Evolutionary conservation across 1,284 basidiomycete species (phyloP).

Genomic region (Austroboletus olivaceoglutinosus): DNA sequence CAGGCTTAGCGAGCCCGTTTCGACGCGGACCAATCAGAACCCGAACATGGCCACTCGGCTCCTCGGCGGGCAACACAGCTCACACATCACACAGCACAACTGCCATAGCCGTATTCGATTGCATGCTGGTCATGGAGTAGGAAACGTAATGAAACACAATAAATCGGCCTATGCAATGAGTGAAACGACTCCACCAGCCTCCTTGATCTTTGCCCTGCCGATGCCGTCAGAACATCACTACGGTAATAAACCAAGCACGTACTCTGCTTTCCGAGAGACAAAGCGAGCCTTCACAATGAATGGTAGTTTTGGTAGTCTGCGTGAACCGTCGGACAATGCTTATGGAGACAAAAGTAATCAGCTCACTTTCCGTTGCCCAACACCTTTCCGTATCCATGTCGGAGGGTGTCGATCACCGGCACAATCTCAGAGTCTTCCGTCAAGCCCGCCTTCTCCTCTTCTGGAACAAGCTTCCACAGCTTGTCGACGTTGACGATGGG

Average conservation of each 20-base stretch:
- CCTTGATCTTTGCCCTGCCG: conserved; percentile 79
- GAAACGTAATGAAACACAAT: conserved; percentile 23
- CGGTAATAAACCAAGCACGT: conserved; percentile 35
- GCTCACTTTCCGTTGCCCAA: conserved; percentile 83
- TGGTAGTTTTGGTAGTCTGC: conserved; percentile 74
- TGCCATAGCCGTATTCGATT: background rate
- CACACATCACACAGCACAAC: conserved; percentile 4
- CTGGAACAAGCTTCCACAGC: conserved; percentile 79
- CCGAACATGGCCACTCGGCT: conserved; percentile 6
- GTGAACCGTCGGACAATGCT: conserved; percentile 1
- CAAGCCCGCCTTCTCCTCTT: conserved; percentile 71
- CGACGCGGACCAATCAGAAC: conserved; percentile 13
- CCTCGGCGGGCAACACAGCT: too few relatives aligned
- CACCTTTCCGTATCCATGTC: conserved; percentile 89
- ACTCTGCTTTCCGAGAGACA: conserved; percentile 89
- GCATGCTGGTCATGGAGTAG: conserved; percentile 16
- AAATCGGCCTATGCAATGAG: conserved; percentile 72
- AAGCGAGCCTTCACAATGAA: conserved; percentile 97
- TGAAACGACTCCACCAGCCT: conserved; percentile 90
- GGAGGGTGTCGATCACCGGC: conserved; percentile 88
- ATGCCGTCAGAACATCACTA: conserved; percentile 7
- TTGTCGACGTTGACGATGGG: conserved; percentile 98
- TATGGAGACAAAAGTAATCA: background rate
- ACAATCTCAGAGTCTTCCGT: conserved; percentile 73
- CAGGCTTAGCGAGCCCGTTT: background rate